Evolutionary conservation across 352 stramenopile genomes (phyloP).

Genomic region (Phytophthora cactorum): DNA sequence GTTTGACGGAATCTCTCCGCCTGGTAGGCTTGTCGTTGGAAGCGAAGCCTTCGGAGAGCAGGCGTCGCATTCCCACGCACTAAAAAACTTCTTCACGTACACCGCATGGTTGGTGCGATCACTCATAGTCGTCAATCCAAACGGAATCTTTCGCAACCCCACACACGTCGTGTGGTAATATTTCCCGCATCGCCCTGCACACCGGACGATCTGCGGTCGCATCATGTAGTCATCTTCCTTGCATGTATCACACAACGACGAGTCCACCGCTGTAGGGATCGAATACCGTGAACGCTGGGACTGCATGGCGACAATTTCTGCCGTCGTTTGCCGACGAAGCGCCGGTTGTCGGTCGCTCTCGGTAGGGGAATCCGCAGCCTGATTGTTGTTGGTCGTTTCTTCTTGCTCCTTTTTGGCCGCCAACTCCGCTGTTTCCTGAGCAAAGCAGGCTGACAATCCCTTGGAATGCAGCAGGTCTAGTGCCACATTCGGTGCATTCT

Average conservation of each 20-base stretch:
- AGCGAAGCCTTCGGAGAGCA: constrained; percentile 42
- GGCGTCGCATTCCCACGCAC: constrained; percentile 69
- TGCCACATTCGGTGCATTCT: constrained; percentile 79
- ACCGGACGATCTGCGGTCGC: constrained; percentile 73
- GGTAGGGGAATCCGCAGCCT: constrained; percentile 14
- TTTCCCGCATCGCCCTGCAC: constrained; percentile 49
- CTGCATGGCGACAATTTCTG: constrained; percentile 78
- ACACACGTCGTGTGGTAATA: constrained; percentile 83
- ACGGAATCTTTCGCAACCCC: constrained; percentile 79
- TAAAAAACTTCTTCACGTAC: constrained; percentile 89
- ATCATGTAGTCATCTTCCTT: constrained; percentile 88
- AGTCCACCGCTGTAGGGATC: constrained; percentile 36
- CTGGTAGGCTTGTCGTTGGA: not conserved
- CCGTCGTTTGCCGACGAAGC: constrained; percentile 61
- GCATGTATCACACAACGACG: constrained; percentile 58
- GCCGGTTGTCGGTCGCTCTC: constrained; percentile 22
- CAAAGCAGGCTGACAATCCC: constrained; percentile 58
- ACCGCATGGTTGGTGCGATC: constrained; percentile 80
- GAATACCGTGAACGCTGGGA: constrained; percentile 65
- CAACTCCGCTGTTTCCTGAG: constrained; percentile 33
- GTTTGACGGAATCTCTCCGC: constrained; percentile 41
- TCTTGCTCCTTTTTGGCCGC: constrained; percentile 29
- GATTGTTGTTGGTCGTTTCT: constrained; percentile 17
- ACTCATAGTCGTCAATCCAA: constrained; percentile 82
- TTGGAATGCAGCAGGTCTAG: constrained; percentile 80